phyloP scores from a whole-genome alignment of 331 rosid genomes.

The Spiraea crenata region DNA sequence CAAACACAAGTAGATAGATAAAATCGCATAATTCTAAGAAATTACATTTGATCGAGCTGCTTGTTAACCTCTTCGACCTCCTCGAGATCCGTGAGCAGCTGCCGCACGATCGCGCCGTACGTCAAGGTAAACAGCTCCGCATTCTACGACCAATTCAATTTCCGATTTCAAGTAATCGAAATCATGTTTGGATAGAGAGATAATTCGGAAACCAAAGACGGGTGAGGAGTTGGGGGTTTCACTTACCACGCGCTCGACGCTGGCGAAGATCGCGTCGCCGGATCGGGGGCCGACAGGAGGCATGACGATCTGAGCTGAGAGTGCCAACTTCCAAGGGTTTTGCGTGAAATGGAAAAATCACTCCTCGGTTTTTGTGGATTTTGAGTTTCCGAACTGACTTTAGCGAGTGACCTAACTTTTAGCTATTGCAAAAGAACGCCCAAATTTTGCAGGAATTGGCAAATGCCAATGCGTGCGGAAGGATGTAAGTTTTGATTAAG shows the following conservation, averaged over 20 bases:
- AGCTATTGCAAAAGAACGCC: too few relatives aligned
- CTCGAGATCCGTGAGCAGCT: slow-evolving; percentile 95
- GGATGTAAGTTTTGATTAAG: too few relatives aligned
- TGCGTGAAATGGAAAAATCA: background rate
- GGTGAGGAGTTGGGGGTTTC: background rate
- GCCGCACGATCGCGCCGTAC: slow-evolving; percentile 94
- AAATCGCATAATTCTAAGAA: background rate
- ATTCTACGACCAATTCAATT: slow-evolving; percentile 49
- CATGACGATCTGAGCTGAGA: slow-evolving; percentile 50
- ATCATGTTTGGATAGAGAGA: slow-evolving; percentile 1
- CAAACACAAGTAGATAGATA: background rate
- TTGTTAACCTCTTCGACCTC: slow-evolving; percentile 99
- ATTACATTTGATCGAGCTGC: slow-evolving; percentile 94
- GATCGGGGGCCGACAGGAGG: slow-evolving; percentile 88
- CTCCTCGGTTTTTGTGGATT: background rate
- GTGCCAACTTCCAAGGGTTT: background rate
- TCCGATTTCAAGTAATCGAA: background rate
- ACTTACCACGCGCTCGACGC: slow-evolving; percentile 86
- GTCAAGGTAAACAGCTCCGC: slow-evolving; percentile 95
- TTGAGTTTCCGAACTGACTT: too few relatives aligned
- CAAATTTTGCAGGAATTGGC: too few relatives aligned
- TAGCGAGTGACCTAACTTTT: too few relatives aligned
- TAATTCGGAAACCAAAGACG: slow-evolving; percentile 25
- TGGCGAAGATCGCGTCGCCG: slow-evolving; percentile 94
- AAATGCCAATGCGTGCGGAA: too few relatives aligned